phyloP scores from a whole-genome alignment of 2,329 filamentous ascomycete species.

The Fusarium verticillioides region DNA sequence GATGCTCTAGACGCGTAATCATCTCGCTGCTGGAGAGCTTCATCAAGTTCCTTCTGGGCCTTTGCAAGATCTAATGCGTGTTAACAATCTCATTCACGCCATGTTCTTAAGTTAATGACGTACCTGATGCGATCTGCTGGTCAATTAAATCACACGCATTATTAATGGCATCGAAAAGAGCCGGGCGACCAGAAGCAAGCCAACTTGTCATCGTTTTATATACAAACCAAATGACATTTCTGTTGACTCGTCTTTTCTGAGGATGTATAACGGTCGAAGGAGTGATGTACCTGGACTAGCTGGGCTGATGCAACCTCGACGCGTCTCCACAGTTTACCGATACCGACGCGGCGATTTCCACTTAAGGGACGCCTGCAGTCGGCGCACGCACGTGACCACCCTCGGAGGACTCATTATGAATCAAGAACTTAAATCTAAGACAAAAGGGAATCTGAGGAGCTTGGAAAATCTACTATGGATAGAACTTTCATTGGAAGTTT shows the following conservation, averaged over 20 bases:
- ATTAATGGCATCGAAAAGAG: slow-evolving; percentile 54
- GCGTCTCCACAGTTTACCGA: slow-evolving; percentile 41
- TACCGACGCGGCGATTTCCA: slow-evolving; percentile 25
- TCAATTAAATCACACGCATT: slow-evolving; percentile 55
- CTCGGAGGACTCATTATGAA: background rate
- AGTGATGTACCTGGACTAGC: background rate
- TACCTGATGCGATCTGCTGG: slow-evolving; percentile 52
- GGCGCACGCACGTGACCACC: slow-evolving; percentile 26
- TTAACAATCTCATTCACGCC: slow-evolving; percentile 17
- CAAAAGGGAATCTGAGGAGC: background rate
- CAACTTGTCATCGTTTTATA: slow-evolving; percentile 53
- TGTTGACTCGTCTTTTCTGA: slow-evolving; percentile 2
- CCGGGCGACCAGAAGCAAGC: slow-evolving; percentile 53
- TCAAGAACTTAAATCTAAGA: background rate
- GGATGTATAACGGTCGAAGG: background rate
- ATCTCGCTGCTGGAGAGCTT: slow-evolving; percentile 34
- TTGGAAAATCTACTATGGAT: too few species aligned
- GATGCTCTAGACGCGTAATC: slow-evolving; percentile 15
- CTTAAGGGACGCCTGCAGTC: background rate
- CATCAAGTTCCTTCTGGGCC: slow-evolving; percentile 55
- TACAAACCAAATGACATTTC: slow-evolving; percentile 18
- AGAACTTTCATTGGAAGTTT: background rate
- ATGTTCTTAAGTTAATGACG: slow-evolving; percentile 12
- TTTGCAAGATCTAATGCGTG: slow-evolving; percentile 49
- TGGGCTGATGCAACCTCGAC: slow-evolving; percentile 29